Evolutionary conservation across 208 protist genomes (phyloP), one percentile per base, ranked within the genome.

Genomic region (Leishmania lainsoni): DNA sequence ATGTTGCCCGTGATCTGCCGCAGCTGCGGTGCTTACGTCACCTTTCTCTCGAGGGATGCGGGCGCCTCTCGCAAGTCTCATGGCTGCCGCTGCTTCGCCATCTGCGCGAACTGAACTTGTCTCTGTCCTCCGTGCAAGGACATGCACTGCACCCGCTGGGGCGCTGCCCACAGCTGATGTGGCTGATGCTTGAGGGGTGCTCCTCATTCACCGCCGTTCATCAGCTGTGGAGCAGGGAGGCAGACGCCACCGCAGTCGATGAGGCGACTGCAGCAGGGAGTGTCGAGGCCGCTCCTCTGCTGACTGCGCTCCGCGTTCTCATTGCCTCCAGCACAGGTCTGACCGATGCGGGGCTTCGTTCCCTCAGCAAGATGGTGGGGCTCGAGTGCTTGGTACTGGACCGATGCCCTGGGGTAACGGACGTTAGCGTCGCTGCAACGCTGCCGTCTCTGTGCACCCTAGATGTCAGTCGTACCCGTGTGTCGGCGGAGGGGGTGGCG

Each of bases 11-110:
- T 61, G 88, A 91, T 81, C 17, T 93, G 35, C 87, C 90, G 9
- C 83, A 68, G 51, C 83, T 93, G 78, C 76, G 74, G 6, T 42
- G 75, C 39, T 69, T 93, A 48, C 78, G 54, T 22, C 80, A 78
- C 49, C 86, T 93, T 14, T 93, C 87, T 29, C 81, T 93, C 10
- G 88, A 93, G 45, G 90, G 90, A 39, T 93, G 90, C 70, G 74
- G 78, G n/a, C 82, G 74, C 16, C 80, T 93, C 39, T 72, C 81
- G 3, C 65, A 83, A 45, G 71, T 91, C 22, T 58, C 69, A 16
- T 93, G 87, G 87, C 42, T 86, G 42, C 86, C 85, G 58, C 63
- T 16, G 22, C 78, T 93, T 72, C 48, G 4, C 3, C 29, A 59
- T 10, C 78, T 93, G 45, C 73, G 81, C 8, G 88, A 90, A 74